Conservation (phyloP, 805 yeast genomes). For the Spathaspora gorwiae region DNA sequence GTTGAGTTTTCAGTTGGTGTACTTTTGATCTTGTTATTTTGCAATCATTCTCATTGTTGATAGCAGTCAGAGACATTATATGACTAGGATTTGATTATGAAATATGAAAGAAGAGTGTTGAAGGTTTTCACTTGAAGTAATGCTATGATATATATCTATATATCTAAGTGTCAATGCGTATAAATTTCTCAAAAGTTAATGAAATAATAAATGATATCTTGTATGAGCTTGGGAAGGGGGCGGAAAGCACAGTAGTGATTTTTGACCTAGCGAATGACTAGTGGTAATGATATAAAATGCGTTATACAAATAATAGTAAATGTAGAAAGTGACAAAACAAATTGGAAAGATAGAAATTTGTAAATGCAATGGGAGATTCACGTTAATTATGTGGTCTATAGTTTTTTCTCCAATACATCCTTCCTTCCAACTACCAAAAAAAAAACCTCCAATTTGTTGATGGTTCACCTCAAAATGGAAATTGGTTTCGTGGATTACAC, state of each 20-base stretch:
- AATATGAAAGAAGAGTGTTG: too few relatives aligned
- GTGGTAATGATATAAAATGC: not conserved
- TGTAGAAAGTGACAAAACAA: not conserved
- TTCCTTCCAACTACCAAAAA: too few relatives aligned
- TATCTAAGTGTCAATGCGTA: too few relatives aligned
- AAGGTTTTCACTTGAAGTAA: too few relatives aligned
- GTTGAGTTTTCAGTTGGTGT: not conserved
- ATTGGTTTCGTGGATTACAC: not conserved
- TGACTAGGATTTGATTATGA: too few relatives aligned
- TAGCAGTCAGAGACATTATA: too few relatives aligned
- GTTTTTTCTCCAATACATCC: not conserved
- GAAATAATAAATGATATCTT: too few relatives aligned
- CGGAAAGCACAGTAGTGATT: too few relatives aligned
- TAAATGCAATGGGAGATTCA: not conserved
- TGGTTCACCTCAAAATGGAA: not conserved
- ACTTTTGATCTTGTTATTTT: slow-evolving; percentile 28
- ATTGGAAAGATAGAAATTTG: not conserved
- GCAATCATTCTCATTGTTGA: slow-evolving; percentile 38
- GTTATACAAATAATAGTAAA: not conserved
- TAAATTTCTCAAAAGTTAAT: too few relatives aligned
- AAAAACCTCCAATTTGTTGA: not conserved
- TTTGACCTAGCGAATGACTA: not conserved
- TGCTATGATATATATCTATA: too few relatives aligned
- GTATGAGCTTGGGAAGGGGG: too few relatives aligned
- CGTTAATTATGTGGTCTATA: not conserved